Evolutionary conservation across 2,329 filamentous ascomycete genomes (phyloP).

Genomic region (Ophidiomyces ophidiicola): DNA sequence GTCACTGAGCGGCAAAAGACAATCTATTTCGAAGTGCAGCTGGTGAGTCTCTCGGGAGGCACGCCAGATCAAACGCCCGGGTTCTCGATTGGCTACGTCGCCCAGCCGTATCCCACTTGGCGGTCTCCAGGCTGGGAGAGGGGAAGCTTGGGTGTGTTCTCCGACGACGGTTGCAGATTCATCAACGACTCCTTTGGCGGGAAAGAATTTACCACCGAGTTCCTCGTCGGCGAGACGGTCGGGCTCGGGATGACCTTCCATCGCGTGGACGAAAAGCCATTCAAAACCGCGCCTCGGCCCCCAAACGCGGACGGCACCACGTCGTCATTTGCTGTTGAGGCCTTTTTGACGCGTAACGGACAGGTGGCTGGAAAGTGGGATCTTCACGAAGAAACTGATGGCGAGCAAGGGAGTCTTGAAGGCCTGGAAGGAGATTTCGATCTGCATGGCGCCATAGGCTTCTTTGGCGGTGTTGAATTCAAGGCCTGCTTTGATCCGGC

Average conservation of each 20-base stretch:
- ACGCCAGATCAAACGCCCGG: constrained; percentile 36
- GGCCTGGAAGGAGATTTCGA: constrained; percentile 57
- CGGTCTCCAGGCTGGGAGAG: constrained; percentile 53
- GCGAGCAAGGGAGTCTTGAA: constrained; percentile 47
- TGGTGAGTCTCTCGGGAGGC: constrained; percentile 34
- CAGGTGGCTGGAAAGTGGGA: constrained; percentile 43
- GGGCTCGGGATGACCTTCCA: constrained; percentile 48
- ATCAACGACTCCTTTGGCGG: constrained; percentile 52
- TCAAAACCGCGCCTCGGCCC: constrained; percentile 16
- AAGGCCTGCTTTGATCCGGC: constrained; percentile 41
- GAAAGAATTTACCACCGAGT: constrained; percentile 43
- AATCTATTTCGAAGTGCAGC: constrained; percentile 49
- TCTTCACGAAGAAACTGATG: constrained; percentile 48
- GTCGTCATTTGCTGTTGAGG: constrained; percentile 33
- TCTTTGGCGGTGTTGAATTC: constrained; percentile 52
- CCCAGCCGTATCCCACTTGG: constrained; percentile 51
- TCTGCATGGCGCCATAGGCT: constrained; percentile 47
- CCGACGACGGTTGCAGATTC: constrained; percentile 51
- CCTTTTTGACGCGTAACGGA: constrained; percentile 51
- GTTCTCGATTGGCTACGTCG: constrained; percentile 48
- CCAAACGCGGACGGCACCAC: background rate
- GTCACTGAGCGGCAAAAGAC: constrained; percentile 36
- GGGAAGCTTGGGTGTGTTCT: constrained; percentile 48
- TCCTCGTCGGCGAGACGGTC: constrained; percentile 43
- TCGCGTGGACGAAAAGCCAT: constrained; percentile 28